A percentile compares a stretch with the other conserved stretches of the same genome.
Conservation (phyloP, 106 monocot genomes). For the Allium cepa region DNA sequence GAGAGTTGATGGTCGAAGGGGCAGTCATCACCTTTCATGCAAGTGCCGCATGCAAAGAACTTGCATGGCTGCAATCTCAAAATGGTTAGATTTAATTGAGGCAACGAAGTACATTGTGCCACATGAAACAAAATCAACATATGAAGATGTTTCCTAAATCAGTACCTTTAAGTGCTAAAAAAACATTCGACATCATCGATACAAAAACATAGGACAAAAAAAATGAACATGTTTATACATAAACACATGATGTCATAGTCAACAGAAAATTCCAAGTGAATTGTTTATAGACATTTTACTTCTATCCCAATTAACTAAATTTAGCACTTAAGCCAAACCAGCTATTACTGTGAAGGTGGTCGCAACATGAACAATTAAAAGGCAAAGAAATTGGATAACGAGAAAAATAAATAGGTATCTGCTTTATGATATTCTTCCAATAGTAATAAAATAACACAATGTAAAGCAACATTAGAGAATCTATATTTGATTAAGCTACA, state of each 20-base stretch:
- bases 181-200: too few species aligned
- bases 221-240: too few species aligned
- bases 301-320: neutral
- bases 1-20: conserved; percentile 89
- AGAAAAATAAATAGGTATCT: neutral
- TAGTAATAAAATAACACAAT: neutral
- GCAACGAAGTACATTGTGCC: neutral
- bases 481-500: neutral
- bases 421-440: neutral
- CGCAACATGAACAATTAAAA: neutral
- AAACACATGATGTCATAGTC: too few species aligned
- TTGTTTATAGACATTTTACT: too few species aligned
- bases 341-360: neutral
- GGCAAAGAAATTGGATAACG: neutral
- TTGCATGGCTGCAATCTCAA: conserved; percentile 64
- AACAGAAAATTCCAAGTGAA: too few species aligned
- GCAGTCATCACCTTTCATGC: conserved; percentile 92
- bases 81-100: neutral
- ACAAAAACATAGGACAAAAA: too few species aligned
- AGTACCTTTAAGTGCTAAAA: too few species aligned
- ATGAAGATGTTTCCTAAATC: neutral
- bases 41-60: conserved; percentile 48
- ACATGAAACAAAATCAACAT: neutral
- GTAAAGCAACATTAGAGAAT: neutral
- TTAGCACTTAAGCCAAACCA: neutral